Conservation (phyloP, 2,329 filamentous ascomycete species). For the Trichoderma polysporum region DNA sequence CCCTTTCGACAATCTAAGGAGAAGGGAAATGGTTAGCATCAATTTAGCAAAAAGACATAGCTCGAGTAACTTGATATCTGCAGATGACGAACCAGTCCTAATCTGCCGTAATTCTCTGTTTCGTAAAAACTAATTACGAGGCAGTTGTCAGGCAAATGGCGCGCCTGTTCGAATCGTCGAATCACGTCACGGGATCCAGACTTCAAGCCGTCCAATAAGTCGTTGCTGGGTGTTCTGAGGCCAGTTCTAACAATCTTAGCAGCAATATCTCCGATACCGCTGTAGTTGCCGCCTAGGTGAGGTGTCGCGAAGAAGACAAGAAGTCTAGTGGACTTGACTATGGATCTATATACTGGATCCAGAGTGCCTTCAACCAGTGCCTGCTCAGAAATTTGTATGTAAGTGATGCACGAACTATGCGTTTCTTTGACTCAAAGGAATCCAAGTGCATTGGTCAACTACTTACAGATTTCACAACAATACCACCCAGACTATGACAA, state of each 20-base stretch:
- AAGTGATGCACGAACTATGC: neutral
- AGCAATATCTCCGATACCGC: neutral
- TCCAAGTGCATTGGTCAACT: neutral
- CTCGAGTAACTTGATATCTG: neutral
- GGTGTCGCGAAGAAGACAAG: constrained; percentile 20
- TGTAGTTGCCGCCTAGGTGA: constrained; percentile 11
- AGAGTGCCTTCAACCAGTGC: constrained; percentile 18
- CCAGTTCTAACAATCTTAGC: constrained; percentile 3
- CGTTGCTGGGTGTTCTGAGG: neutral
- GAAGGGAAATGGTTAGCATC: neutral
- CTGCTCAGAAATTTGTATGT: neutral
- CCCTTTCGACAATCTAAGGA: constrained; percentile 9
- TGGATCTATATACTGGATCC: constrained; percentile 3
- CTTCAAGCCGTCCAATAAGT: constrained; percentile 6
- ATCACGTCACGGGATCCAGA: constrained; percentile 11
- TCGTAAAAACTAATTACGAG: constrained; percentile 15
- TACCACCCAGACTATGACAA: constrained; percentile 23
- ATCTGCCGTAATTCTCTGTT: constrained; percentile 4
- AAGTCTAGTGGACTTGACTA: neutral
- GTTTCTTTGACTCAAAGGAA: neutral
- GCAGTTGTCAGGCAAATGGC: constrained; percentile 1
- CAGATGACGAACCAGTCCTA: neutral
- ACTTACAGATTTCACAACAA: constrained; percentile 23
- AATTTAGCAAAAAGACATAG: neutral
- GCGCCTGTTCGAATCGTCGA: neutral